Base-by-base conservation (phyloP, 306 rosid genomes). In the Lathyrus sativus region DNA sequence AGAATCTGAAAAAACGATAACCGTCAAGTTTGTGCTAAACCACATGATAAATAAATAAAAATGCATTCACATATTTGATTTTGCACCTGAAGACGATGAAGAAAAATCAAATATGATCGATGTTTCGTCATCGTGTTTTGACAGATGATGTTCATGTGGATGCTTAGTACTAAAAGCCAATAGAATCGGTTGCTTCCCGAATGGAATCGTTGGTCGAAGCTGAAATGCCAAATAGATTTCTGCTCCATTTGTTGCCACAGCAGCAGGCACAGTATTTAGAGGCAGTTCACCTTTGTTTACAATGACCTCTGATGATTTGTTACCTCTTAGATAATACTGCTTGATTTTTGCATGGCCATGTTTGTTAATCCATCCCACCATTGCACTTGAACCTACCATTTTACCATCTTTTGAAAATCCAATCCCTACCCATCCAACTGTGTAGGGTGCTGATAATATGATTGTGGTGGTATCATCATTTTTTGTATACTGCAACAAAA, bases 371-470 rank as follows among this genome's bases (percentile, higher is more conserved):
- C 97, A 95, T 38, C 96, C 99, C 73, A 81, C 99, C 83, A 95
- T 86, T 31, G 97, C 97, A 87, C 99, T 95, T 4, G 99, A 90
- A 50, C 99, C 99, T 68, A 86, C 90, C 99, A 95, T 95, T 86
- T 62, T 76, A 0, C 97, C 96, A 80, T 90, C 87, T 78, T 49
- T 87, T 0, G 99, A 95, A 75, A 90, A 95, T 67, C 95, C 99
- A 39, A 95, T 81, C 53, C 99, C 99, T 24, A 90, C 96, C 99
- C 99, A 95, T 11, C 99, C 99, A 42, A 86, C 76, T 2, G 96
- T 90, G 88, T 95, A 95, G 59, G 90, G 85, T 57, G 89, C 92
- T 53, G 97, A 95, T 76, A 95, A 35, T 74, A 95, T 78, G 31
- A 95, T 84, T 67, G 87, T 95, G 83, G 90, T 78, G 5, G 78